These are phyloP conservation scores for Sporobolomyces pararoseus DNA, from an alignment of 768 basidiomycete genomes.

Conservation along the genomic window DNA sequence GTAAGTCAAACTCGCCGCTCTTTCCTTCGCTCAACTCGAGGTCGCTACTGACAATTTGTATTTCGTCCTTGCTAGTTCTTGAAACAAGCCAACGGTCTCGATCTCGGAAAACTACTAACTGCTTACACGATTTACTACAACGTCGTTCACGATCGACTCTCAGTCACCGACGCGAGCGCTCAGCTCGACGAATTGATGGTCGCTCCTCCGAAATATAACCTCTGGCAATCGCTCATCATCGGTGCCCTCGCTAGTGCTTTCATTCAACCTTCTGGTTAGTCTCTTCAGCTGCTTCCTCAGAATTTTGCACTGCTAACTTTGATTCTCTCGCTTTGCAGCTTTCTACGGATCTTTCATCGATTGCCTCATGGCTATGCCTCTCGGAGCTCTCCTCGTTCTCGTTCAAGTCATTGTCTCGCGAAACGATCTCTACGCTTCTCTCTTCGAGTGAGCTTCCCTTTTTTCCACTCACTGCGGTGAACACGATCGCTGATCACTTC, in stretches of 20 bases:
- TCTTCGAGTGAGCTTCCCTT: conserved; percentile 61
- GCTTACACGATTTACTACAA: conserved; percentile 40
- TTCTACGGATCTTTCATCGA: conserved; percentile 78
- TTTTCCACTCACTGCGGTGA: neutral
- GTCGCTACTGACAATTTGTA: neutral
- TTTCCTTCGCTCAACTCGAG: neutral
- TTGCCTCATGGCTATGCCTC: conserved; percentile 64
- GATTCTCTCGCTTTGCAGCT: conserved; percentile 55
- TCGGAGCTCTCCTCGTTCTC: conserved; percentile 68
- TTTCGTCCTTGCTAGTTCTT: conserved; percentile 38
- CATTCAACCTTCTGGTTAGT: conserved; percentile 34
- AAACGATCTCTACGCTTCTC: conserved; percentile 70
- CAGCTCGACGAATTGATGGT: conserved; percentile 72
- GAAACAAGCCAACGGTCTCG: conserved; percentile 55
- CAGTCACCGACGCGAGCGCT: conserved; percentile 67
- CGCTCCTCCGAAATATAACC: conserved; percentile 52
- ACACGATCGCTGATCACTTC: conserved; percentile 9
- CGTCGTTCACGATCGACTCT: conserved; percentile 67
- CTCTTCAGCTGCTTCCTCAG: neutral
- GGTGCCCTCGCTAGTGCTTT: conserved; percentile 57
- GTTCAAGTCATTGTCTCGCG: conserved; percentile 65
- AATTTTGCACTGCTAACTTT: neutral
- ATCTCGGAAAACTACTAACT: conserved; percentile 67
- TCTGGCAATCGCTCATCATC: conserved; percentile 63
- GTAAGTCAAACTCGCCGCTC: conserved; percentile 53